A percentile compares a stretch with the other conserved stretches of the same genome.
phyloP scores from a whole-genome alignment of 345 rosid genomes.

The Eutrema yunnanense region DNA sequence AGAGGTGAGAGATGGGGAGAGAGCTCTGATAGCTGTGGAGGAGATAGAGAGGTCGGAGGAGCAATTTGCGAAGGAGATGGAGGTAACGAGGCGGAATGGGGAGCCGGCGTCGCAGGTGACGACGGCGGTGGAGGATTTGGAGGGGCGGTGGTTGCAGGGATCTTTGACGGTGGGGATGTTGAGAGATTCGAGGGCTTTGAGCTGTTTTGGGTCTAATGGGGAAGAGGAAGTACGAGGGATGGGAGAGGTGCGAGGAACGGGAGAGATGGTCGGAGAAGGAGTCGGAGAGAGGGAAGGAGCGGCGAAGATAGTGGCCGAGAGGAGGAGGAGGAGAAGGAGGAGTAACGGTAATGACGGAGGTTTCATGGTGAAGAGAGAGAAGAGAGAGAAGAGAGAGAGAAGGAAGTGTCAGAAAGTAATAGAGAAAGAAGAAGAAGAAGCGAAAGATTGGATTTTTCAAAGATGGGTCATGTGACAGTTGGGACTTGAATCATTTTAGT shows the following conservation, averaged over 20 bases:
- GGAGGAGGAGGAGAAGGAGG: constrained; percentile 28
- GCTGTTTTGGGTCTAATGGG: constrained; percentile 73
- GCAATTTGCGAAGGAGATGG: constrained; percentile 78
- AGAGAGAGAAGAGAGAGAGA: constrained; percentile 17
- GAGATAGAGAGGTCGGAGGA: constrained; percentile 57
- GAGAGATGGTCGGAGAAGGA: constrained; percentile 21
- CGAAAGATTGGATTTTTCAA: constrained; percentile 22
- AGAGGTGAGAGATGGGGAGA: constrained; percentile 54
- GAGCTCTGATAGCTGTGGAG: constrained; percentile 62
- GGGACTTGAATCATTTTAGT: background rate
- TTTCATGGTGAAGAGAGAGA: constrained; percentile 37
- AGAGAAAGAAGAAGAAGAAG: constrained; percentile 11
- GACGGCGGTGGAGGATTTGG: constrained; percentile 44
- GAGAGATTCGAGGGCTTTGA: constrained; percentile 66
- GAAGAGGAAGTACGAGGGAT: constrained; percentile 28
- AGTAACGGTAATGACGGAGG: constrained; percentile 31
- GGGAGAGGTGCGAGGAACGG: constrained; percentile 5
- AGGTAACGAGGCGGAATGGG: constrained; percentile 70
- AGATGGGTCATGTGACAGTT: constrained; percentile 38
- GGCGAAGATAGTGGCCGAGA: constrained; percentile 21
- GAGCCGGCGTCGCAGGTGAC: constrained; percentile 47
- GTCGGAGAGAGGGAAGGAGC: constrained; percentile 34
- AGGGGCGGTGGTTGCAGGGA: constrained; percentile 56
- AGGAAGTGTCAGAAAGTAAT: constrained; percentile 18
- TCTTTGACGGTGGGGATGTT: constrained; percentile 56